phyloP scores from a whole-genome alignment of 345 rosid genomes.

The Isatis tinctoria region DNA sequence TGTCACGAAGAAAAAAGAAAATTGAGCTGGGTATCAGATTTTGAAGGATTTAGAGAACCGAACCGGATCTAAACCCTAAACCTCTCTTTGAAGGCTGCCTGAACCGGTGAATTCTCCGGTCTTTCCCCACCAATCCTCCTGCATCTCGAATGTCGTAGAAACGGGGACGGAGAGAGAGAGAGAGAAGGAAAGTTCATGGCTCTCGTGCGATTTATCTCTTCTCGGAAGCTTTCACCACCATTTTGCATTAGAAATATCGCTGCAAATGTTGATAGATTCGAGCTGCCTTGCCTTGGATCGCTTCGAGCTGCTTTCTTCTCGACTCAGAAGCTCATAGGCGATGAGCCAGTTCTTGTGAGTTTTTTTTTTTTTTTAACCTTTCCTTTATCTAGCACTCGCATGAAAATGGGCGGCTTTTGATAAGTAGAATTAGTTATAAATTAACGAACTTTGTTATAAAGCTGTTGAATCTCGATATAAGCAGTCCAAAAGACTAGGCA shows the following conservation, averaged over 20 bases:
- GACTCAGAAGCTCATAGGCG: constrained; percentile 52
- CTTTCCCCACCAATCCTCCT: not conserved
- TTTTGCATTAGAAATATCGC: not conserved
- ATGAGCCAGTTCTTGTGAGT: constrained; percentile 71
- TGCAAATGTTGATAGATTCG: constrained; percentile 31
- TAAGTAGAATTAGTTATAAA: not conserved
- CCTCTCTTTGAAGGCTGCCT: constrained; percentile 20
- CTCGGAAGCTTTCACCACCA: constrained; percentile 3
- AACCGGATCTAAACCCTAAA: constrained; percentile 32
- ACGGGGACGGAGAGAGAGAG: not conserved
- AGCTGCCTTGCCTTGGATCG: constrained; percentile 20
- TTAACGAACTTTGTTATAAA: not conserved
- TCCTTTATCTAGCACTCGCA: not conserved
- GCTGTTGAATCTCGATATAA: not conserved
- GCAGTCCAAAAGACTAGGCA: not conserved
- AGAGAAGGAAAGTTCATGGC: constrained; percentile 18
- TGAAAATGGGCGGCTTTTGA: not conserved
- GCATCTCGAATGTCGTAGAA: not conserved
- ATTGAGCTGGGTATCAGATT: not conserved
- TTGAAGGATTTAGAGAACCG: not conserved
- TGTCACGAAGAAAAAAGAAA: not conserved
- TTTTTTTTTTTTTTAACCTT: too few species aligned
- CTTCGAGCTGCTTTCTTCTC: constrained; percentile 53
- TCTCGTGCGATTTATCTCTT: constrained; percentile 4
- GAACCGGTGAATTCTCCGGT: too few species aligned